A percentile compares a stretch with the other conserved stretches of the same genome.
Conservation (phyloP, 73 alveolate species). For the Breviolum minutum region DNA sequence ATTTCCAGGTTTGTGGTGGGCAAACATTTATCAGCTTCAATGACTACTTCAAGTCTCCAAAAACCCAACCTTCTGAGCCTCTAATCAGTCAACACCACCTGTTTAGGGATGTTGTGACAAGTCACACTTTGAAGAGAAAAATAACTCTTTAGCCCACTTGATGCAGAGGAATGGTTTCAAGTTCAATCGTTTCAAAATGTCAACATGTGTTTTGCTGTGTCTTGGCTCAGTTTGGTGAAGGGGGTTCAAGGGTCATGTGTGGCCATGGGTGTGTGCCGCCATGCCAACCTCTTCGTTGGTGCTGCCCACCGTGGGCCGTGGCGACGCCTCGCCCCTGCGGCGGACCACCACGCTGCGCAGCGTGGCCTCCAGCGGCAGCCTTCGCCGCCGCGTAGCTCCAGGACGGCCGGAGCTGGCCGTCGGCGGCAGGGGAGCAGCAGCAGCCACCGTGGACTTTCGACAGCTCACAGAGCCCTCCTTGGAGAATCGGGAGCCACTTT, state of each 20-base stretch:
- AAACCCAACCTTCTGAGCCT: too few species aligned
- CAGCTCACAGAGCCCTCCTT: constrained; percentile 7
- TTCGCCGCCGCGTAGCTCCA: not conserved
- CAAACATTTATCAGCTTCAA: not conserved
- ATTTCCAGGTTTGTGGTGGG: not conserved
- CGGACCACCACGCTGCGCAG: not conserved
- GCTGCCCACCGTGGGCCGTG: constrained; percentile 48
- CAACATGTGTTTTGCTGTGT: not conserved
- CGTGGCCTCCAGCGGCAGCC: not conserved
- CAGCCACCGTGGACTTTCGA: constrained; percentile 12
- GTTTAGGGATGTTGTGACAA: not conserved
- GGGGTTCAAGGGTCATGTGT: not conserved
- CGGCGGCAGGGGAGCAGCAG: not conserved
- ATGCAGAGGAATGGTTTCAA: too few species aligned
- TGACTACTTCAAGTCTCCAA: not conserved
- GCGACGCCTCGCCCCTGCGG: not conserved
- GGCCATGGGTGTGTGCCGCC: not conserved
- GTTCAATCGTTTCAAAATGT: too few species aligned
- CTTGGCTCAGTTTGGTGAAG: not conserved
- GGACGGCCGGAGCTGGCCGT: not conserved
- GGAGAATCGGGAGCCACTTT: not conserved
- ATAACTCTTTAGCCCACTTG: not conserved
- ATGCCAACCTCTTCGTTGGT: not conserved
- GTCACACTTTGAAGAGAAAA: not conserved
- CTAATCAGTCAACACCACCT: too few species aligned